Evolutionary conservation across 1,284 basidiomycete genomes (phyloP), one percentile per base, ranked within the genome.

Genomic region (Moesziomyces sp.): DNA sequence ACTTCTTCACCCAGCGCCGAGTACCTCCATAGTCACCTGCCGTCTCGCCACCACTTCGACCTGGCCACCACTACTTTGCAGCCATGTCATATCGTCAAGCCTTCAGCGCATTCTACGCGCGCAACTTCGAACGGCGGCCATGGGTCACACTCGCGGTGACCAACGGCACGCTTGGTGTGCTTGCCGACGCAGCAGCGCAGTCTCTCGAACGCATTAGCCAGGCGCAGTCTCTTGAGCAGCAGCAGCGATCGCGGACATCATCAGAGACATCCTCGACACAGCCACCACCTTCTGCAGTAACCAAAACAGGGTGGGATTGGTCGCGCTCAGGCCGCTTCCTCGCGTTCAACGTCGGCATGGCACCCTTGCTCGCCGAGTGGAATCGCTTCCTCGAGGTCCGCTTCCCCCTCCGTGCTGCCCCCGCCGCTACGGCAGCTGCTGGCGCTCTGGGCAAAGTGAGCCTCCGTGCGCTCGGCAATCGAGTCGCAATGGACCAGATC

Each of bases 351-450:
- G 70, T 76, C 4, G 77, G 70, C 10, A 80, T 84, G 75, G 83
- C 80, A 9, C 83, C 83, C 2, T 35, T 82, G 19, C 53, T 84
- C 14, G 80, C 78, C 0, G 78, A 82, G 45, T 84, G 83, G 83
- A 84, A 83, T 47, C 52, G 69, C 19, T 81, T 80, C 54, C 59
- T 84, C 43, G 83, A 84, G 54, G 58, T 64, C 48, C 42, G 72
- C 19, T 80, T 84, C 49, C 83, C 80, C 0, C 58, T 83, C 28
- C 46, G 68, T 3, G 43, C 49, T 18, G n/a, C 49, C 7, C n/a
- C 53, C 2, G 8, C 44, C 7, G 49, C 55, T 2, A 21, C 49
- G 13, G 47, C 45, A 4, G 58, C 59, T 14, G 73, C 68, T 0
- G 55, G 42, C 16, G 38, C 50, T 0, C 11, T 60, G 21, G 81